phyloP scores from a whole-genome alignment of 345 rosid genomes.

The Arabis alpina region DNA sequence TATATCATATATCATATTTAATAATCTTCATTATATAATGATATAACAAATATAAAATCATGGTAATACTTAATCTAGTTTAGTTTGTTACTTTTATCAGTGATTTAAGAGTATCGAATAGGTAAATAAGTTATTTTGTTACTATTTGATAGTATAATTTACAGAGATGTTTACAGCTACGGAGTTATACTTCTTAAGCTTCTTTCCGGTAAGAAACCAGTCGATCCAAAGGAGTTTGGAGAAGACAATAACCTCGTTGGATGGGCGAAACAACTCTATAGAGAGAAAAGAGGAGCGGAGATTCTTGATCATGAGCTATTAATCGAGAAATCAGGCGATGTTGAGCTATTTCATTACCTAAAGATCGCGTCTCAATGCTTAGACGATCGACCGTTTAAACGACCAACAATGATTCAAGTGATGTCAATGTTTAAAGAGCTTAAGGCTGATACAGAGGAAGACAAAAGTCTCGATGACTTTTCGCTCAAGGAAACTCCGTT shows the following conservation, averaged over 20 bases:
- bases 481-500: conserved; percentile 63
- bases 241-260: conserved; percentile 95
- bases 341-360: conserved; percentile 72
- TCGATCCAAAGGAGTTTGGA: conserved; percentile 78
- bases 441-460: conserved; percentile 79
- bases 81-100: no score
- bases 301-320: conserved; percentile 72
- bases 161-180: conserved; percentile 87
- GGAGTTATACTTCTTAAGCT: conserved; percentile 95
- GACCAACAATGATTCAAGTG: conserved; percentile 97
- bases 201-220: conserved; percentile 91
- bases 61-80: no score
- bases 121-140: no score
- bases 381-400: conserved; percentile 79
- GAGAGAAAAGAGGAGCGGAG: conserved; percentile 65
- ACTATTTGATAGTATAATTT: no score
- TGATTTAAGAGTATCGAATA: no score
- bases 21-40: no score
- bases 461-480: conserved; percentile 69
- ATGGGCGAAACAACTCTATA: conserved; percentile 87
- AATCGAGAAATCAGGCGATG: conserved; percentile 53
- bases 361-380: conserved; percentile 87
- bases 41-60: no score
- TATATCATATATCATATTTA: no score
- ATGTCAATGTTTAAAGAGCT: conserved; percentile 98